Base-by-base conservation (phyloP, 2,329 filamentous ascomycete genomes). In the Capronia epimyces region DNA sequence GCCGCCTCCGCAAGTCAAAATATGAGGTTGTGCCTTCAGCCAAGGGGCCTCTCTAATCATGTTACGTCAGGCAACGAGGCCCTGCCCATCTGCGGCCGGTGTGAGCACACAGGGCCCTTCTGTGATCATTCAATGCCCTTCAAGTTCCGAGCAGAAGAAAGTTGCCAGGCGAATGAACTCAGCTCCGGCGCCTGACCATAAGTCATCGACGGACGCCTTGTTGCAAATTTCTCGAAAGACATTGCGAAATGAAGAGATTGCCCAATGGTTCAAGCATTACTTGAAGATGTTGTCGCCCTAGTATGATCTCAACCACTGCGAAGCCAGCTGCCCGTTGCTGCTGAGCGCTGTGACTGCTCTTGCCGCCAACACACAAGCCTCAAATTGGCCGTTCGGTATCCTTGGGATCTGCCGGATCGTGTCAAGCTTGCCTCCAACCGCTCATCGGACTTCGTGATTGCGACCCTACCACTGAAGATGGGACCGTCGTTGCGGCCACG, bases 271-370 rank as follows among this genome's bases (percentile, higher is more conserved):
- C 25, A 43, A 42, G 27, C 50, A 50, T 22, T 54, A 57, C 29
- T 15, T 54, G 29, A 49, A 46, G 18, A 40, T 42, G 1, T 60
- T 75, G 15, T 71, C 74, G 1, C 60, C 63, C 1, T 76, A 74
- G 74, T 76, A 75, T 56, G 73, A 77, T 44, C 65, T 77, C 6
- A 72, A 70, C 40, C 73, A 76, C 49, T 49, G 62, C 1, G 45
- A 57, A 1, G 62, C 58, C 0, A 56, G 62, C 3, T 76, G 67
- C 29, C 60, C 70, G 1, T 61, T 76, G 0, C 62, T 76, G 1
- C 71, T 77, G 56, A 68, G 65, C 40, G 72, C 74, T 1, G 60
- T 74, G 9, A 63, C 76, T 29, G 73, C 73, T 1, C 64, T 77
- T 32, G 67, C 74, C 2, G 72, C 72, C 0, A 69, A 71, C 53